These are phyloP conservation scores for Pichia nakasei DNA, from an alignment of 805 yeast species.

Conservation along the genomic window DNA sequence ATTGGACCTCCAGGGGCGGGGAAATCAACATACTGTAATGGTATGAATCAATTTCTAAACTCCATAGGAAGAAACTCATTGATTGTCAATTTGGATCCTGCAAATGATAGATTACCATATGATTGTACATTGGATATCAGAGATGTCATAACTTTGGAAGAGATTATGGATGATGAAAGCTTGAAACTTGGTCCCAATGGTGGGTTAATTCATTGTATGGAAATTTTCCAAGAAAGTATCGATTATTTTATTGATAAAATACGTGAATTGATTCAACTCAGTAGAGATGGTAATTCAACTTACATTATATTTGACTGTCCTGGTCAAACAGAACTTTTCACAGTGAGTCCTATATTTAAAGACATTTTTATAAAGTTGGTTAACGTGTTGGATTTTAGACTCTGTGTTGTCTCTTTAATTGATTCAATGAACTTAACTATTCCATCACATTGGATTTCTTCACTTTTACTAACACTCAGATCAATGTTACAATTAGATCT, in stretches of 20 bases:
- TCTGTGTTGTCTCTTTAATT: slow-evolving; percentile 78
- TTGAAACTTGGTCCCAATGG: slow-evolving; percentile 63
- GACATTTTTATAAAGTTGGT: slow-evolving; percentile 59
- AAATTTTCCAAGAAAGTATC: slow-evolving; percentile 46
- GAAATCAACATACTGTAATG: slow-evolving; percentile 89
- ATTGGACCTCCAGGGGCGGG: slow-evolving; percentile 99
- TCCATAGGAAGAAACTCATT: slow-evolving; percentile 88
- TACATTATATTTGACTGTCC: slow-evolving; percentile 85
- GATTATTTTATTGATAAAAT: slow-evolving; percentile 53
- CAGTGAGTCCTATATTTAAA: slow-evolving; percentile 72
- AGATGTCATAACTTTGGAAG: slow-evolving; percentile 48
- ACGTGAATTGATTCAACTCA: slow-evolving; percentile 38
- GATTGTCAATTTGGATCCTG: slow-evolving; percentile 86
- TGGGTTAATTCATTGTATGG: slow-evolving; percentile 83
- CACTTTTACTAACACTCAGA: slow-evolving; percentile 69
- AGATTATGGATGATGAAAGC: slow-evolving; percentile 45
- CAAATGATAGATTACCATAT: slow-evolving; percentile 47
- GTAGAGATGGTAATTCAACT: slow-evolving; percentile 36
- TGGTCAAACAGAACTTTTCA: slow-evolving; percentile 92
- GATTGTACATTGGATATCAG: slow-evolving; percentile 49
- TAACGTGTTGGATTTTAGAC: slow-evolving; percentile 56
- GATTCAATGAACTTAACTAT: slow-evolving; percentile 77
- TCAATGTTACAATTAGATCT: slow-evolving; percentile 89
- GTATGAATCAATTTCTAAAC: slow-evolving; percentile 83
- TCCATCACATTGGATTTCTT: slow-evolving; percentile 84